phyloP scores from a whole-genome alignment of 2,329 filamentous ascomycete species.

The Scolecobasidium constrictum region DNA sequence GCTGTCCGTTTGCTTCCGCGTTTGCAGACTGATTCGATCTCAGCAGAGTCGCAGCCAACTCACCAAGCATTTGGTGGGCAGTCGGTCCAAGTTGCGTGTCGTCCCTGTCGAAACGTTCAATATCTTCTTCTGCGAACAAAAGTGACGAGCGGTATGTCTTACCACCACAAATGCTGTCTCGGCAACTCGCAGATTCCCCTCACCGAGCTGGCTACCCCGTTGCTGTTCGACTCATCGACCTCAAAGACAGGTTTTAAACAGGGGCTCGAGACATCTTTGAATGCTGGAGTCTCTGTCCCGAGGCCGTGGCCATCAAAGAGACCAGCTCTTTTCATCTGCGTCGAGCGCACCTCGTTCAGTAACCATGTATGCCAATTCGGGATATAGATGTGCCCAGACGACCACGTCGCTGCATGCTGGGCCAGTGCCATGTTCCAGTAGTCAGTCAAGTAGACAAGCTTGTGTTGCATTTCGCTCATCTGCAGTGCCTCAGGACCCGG shows the following conservation, averaged over 20 bases:
- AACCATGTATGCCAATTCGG: conserved; percentile 23
- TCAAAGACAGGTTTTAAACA: conserved; percentile 13
- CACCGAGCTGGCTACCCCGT: neutral
- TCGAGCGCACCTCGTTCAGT: conserved; percentile 21
- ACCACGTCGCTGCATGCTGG: conserved; percentile 20
- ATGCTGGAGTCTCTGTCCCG: conserved; percentile 21
- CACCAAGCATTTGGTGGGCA: conserved; percentile 25
- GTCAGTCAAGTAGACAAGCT: conserved; percentile 2
- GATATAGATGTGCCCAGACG: conserved; percentile 21
- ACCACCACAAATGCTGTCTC: conserved; percentile 21
- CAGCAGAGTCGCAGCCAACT: conserved; percentile 22
- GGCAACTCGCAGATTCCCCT: conserved; percentile 7
- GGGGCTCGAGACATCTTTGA: conserved; percentile 22
- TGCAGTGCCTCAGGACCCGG: conserved; percentile 15
- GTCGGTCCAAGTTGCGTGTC: conserved; percentile 22
- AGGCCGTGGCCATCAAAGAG: conserved; percentile 22
- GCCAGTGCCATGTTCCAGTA: conserved; percentile 23
- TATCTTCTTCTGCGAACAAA: too few relatives aligned
- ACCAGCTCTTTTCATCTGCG: conserved; percentile 21
- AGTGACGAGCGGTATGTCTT: conserved; percentile 12
- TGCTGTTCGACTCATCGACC: neutral
- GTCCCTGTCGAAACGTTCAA: conserved; percentile 23
- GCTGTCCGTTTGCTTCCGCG: conserved; percentile 14
- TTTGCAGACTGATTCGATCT: conserved; percentile 22
- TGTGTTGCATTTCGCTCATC: conserved; percentile 23